A percentile compares a stretch with the other conserved stretches of the same genome.
phyloP scores from a whole-genome alignment of 2,329 filamentous ascomycete species.

The Fusarium globosum region DNA sequence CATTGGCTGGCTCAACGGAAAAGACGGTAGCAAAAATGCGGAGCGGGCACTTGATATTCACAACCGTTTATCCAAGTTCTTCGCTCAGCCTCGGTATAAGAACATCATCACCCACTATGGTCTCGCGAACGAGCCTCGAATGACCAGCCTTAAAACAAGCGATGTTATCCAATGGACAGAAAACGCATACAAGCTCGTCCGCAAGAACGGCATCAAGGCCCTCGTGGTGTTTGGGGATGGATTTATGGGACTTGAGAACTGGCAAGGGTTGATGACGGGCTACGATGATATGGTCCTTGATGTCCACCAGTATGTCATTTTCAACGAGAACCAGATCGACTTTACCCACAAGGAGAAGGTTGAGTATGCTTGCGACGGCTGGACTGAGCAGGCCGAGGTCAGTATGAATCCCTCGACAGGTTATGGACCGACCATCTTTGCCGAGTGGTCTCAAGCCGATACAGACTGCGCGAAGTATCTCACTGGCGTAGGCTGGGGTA shows the following conservation, averaged over 20 bases:
- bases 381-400: slow-evolving; percentile 80
- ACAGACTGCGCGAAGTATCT: slow-evolving; percentile 90
- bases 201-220: slow-evolving; percentile 78
- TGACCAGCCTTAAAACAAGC: slow-evolving; percentile 75
- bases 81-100: slow-evolving; percentile 90
- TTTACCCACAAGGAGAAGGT: slow-evolving; percentile 86
- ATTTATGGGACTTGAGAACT: slow-evolving; percentile 90
- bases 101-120: slow-evolving; percentile 95
- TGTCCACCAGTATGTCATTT: slow-evolving; percentile 98
- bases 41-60: slow-evolving; percentile 89
- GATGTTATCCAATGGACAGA: slow-evolving; percentile 84
- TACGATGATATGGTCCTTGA: slow-evolving; percentile 85
- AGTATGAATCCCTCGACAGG: slow-evolving; percentile 80
- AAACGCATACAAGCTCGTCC: slow-evolving; percentile 77
- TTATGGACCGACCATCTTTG: slow-evolving; percentile 93
- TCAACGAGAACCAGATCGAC: slow-evolving; percentile 88
- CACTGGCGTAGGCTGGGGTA: slow-evolving; percentile 90
- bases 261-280: slow-evolving; percentile 83
- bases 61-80: slow-evolving; percentile 88
- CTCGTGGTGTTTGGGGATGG: slow-evolving; percentile 91
- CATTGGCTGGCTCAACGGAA: slow-evolving; percentile 93
- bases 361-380: slow-evolving; percentile 86
- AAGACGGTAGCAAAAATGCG: slow-evolving; percentile 80
- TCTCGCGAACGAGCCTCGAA: slow-evolving; percentile 91
- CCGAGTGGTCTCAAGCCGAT: slow-evolving; percentile 97